Conservation (phyloP, 1,284 basidiomycete genomes). For the Singerocomus inundabilis region DNA sequence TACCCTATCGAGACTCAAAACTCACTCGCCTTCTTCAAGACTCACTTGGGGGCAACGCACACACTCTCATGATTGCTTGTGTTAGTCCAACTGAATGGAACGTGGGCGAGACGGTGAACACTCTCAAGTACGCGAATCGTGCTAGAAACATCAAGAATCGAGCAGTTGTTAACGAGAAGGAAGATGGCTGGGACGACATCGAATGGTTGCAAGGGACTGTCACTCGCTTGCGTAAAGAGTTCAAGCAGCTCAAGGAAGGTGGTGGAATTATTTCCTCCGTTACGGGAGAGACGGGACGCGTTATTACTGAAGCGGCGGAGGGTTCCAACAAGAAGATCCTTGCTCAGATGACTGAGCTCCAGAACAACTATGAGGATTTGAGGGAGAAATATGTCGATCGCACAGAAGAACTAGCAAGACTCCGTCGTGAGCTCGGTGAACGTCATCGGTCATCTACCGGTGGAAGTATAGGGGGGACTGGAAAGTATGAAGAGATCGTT, state of each 20-base stretch:
- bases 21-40: constrained; percentile 93
- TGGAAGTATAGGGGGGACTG: constrained; percentile 68
- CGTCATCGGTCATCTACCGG: constrained; percentile 58
- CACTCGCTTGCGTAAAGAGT: constrained; percentile 80
- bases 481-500: constrained; percentile 93
- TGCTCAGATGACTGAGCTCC: constrained; percentile 74
- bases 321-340: constrained; percentile 70
- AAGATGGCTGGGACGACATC: constrained; percentile 98
- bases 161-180: constrained; percentile 89
- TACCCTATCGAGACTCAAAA: constrained; percentile 98
- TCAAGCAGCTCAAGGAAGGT: constrained; percentile 73
- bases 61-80: constrained; percentile 99
- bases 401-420: constrained; percentile 81
- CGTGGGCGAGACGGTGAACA: constrained; percentile 92
- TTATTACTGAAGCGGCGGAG: constrained; percentile 41
- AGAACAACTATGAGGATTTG: constrained; percentile 79
- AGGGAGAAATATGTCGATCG: constrained; percentile 84
- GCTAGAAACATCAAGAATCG: constrained; percentile 97
- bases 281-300: constrained; percentile 29
- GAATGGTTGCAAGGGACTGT: constrained; percentile 93
- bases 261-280: constrained; percentile 33
- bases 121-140: constrained; percentile 97
- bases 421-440: constrained; percentile 75
- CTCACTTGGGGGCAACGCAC: constrained; percentile 96
- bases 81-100: constrained; percentile 97